Percentiles rank a stretch among this genome's conserved stretches.
Conservation (phyloP, 2,329 filamentous ascomycete species). For the Penicillium janthinellum region DNA sequence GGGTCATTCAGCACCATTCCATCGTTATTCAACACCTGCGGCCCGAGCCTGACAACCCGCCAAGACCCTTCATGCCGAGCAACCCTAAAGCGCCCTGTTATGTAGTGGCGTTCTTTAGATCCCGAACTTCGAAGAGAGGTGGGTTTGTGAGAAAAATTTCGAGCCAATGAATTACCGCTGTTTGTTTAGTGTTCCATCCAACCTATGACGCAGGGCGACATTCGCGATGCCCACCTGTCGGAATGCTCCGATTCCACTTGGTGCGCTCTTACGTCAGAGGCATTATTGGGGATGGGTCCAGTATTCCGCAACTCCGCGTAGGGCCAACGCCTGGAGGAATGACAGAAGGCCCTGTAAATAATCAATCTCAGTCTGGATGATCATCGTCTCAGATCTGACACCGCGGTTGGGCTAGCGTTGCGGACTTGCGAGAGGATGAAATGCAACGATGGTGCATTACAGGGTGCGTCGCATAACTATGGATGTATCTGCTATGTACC, state of each 20-base stretch:
- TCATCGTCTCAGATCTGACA: slow-evolving; percentile 21
- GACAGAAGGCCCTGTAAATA: slow-evolving; percentile 1
- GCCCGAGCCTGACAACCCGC: not conserved
- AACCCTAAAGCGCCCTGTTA: not conserved
- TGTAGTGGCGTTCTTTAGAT: not conserved
- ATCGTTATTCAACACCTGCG: no score
- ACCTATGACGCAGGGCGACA: slow-evolving; percentile 17
- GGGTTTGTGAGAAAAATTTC: not conserved
- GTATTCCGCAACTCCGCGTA: not conserved
- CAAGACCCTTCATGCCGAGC: not conserved
- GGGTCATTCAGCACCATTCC: not conserved
- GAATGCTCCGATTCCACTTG: slow-evolving; percentile 19
- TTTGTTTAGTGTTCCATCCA: not conserved
- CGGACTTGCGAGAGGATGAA: not conserved
- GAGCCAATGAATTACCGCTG: slow-evolving; percentile 7
- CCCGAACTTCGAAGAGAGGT: not conserved
- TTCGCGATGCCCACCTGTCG: slow-evolving; percentile 9
- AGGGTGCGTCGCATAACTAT: not conserved
- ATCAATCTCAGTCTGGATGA: not conserved
- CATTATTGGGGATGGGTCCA: not conserved
- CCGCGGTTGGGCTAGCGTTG: not conserved
- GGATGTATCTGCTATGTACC: not conserved
- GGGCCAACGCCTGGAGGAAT: slow-evolving; percentile 4
- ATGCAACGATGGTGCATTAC: not conserved
- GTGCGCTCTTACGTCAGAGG: slow-evolving; percentile 16